Evolutionary conservation across 306 rosid genomes (phyloP).

Genomic region (Cyamopsis tetragonoloba): DNA sequence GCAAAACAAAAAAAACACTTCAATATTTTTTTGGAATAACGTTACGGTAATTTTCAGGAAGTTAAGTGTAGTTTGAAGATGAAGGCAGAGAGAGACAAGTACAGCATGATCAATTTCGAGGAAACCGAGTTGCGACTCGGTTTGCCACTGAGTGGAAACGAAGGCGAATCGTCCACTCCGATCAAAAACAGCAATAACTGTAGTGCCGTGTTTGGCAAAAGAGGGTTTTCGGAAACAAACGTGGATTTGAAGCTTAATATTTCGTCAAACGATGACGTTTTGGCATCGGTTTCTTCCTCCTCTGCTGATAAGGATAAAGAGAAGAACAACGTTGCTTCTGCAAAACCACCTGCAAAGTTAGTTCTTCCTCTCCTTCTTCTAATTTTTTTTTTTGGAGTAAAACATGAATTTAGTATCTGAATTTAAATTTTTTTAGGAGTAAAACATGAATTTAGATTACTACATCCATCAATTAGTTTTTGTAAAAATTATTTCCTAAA

Average conservation of each 20-base stretch:
- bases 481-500: too few species aligned
- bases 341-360: slow-evolving; percentile 65
- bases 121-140: slow-evolving; percentile 70
- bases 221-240: slow-evolving; percentile 50
- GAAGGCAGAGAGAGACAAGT: slow-evolving; percentile 14
- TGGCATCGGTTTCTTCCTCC: neutral
- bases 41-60: too few species aligned
- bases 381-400: too few species aligned
- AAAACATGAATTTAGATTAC: too few species aligned
- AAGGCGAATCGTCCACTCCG: neutral
- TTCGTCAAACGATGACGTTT: slow-evolving; percentile 33
- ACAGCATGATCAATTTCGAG: slow-evolving; percentile 50
- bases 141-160: slow-evolving; percentile 42
- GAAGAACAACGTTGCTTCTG: slow-evolving; percentile 28
- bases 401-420: too few species aligned
- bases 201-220: slow-evolving; percentile 35
- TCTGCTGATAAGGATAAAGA: neutral
- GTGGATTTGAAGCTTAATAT: slow-evolving; percentile 81
- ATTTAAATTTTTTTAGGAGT: too few species aligned
- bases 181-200: neutral
- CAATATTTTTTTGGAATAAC: too few species aligned
- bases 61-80: too few species aligned
- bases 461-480: too few species aligned
- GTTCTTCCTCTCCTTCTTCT: neutral
- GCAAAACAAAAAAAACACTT: too few species aligned